These are phyloP conservation scores for Vachellia pachyceras DNA, from an alignment of 306 rosid species.

Conservation along the genomic window DNA sequence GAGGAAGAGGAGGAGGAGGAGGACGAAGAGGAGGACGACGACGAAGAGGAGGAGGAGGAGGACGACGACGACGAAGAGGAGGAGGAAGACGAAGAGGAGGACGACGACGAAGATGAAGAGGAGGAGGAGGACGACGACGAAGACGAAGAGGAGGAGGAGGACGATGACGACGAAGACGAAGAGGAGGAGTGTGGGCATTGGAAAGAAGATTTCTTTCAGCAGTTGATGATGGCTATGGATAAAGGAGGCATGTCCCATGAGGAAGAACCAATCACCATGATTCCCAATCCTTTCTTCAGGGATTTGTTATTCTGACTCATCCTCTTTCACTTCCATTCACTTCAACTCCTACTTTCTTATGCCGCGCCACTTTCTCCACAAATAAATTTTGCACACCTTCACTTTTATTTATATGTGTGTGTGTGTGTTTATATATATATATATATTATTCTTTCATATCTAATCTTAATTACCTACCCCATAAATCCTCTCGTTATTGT, in stretches of 20 bases:
- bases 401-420: too few relatives aligned
- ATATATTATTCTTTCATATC: not conserved
- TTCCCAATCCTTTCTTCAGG: not conserved
- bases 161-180: too few relatives aligned
- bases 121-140: not conserved
- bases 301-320: not conserved
- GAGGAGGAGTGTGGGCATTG: not conserved
- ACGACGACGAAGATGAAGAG: too few relatives aligned
- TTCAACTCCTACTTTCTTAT: too few relatives aligned
- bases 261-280: not conserved
- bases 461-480: not conserved
- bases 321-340: too few relatives aligned
- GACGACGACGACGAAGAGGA: too few relatives aligned
- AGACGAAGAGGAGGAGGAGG: not conserved
- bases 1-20: too few relatives aligned
- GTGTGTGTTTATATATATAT: too few relatives aligned
- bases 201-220: not conserved
- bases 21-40: not conserved
- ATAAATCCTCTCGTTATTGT: not conserved
- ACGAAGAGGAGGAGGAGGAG: too few relatives aligned
- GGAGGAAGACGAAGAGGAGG: too few relatives aligned
- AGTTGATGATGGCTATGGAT: not conserved
- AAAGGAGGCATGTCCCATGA: not conserved
- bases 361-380: too few relatives aligned
- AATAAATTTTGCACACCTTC: not conserved